phyloP scores from a whole-genome alignment of 1,284 basidiomycete genomes.

The Ustilago shanxiensis region DNA sequence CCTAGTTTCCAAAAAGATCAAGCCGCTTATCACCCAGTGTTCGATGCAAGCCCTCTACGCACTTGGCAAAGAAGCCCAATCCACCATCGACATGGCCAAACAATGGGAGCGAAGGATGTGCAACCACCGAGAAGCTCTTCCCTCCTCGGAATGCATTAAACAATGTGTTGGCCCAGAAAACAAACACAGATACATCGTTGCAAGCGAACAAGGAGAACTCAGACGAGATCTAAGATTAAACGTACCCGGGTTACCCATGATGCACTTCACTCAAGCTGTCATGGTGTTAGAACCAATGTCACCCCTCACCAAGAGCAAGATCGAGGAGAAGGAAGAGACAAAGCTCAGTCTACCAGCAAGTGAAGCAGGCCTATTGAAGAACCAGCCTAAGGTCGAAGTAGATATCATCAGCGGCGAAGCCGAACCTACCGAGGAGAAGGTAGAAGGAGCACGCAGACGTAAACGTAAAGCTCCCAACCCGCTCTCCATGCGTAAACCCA shows the following conservation, averaged over 20 bases:
- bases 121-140: slow-evolving; percentile 86
- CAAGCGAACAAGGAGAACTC: slow-evolving; percentile 45
- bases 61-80: slow-evolving; percentile 37
- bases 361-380: slow-evolving; percentile 33
- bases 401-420: slow-evolving; percentile 41
- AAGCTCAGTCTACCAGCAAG: slow-evolving; percentile 51
- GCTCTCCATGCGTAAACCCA: slow-evolving; percentile 86
- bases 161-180: slow-evolving; percentile 69
- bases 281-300: slow-evolving; percentile 69
- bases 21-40: slow-evolving; percentile 69
- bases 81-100: slow-evolving; percentile 84
- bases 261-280: slow-evolving; percentile 67
- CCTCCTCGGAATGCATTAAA: slow-evolving; percentile 84
- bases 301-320: slow-evolving; percentile 51
- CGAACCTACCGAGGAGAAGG: slow-evolving; percentile 77
- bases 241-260: slow-evolving; percentile 59
- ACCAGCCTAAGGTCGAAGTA: slow-evolving; percentile 16
- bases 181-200: slow-evolving; percentile 67
- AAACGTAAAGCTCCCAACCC: slow-evolving; percentile 85
- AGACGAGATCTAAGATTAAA: slow-evolving; percentile 42
- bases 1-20: slow-evolving; percentile 58
- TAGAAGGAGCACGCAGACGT: slow-evolving; percentile 13
- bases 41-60: slow-evolving; percentile 67
- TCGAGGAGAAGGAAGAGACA: slow-evolving; percentile 50
- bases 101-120: slow-evolving; percentile 91